Base-by-base conservation (phyloP, 371 early-diverging fungal species). In the Mortierella sp. region DNA sequence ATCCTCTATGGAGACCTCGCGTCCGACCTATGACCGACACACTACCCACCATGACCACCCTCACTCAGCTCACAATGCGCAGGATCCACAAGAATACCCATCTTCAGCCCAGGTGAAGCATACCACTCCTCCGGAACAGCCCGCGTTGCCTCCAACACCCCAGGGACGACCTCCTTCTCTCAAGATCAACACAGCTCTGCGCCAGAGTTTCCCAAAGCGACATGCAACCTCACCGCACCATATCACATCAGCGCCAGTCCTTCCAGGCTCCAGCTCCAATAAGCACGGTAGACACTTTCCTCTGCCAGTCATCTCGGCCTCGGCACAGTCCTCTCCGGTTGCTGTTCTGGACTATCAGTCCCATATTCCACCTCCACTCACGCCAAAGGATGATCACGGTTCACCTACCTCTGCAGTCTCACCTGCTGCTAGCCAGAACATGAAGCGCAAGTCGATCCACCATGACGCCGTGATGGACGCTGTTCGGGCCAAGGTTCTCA, bases 161-260 rank as follows among this genome's bases (percentile, higher is more conserved):
- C 73, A 72, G 46, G 57, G 77, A 14, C 60, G 80, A 46, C 80
- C 80, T 30, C 63, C 75, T 1, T 64, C 69, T 9, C 70, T 68
- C 62, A 74, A 66, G 65, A 74, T 74, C 48, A 68, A 74, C 53
- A 74, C 75, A 19, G 69, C 69, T 7, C 62, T 68, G 14, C 65
- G 75, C 26, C 75, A 74, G 30, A 53, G 59, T 53, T 37, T 37
- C 9, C 66, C 37, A 56, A 48, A 56, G 48, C 26, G 48, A 25
- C 12, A 28, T 23, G 25, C 5, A 3, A 37, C 37, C 37, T 37
- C 37, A 37, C 37, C 37, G 9, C 37, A 37, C 37, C 37, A 37
- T 37, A 37, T 37, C 37, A 37, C 37, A 9, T 37, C 37, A 5
- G 37, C 37, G 37, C 53, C 16, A 53, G 21, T 12, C 26, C 53